phyloP scores from a whole-genome alignment of 2,329 filamentous ascomycete genomes.

The Aspergillus ruber region DNA sequence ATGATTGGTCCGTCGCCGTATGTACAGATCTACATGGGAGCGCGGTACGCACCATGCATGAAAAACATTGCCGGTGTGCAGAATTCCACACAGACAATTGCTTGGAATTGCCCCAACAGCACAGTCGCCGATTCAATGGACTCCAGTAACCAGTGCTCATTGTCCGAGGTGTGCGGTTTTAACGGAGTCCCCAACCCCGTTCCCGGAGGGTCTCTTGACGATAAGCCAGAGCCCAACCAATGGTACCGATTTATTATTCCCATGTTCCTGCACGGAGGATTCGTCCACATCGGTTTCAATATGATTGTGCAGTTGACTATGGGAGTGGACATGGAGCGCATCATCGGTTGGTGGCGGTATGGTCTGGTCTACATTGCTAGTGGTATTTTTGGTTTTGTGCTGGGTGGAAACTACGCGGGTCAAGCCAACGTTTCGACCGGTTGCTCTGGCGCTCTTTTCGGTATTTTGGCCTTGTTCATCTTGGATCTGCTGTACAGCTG shows the following conservation, averaged over 20 bases:
- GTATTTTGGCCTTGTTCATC: conserved; percentile 78
- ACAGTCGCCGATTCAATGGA: conserved; percentile 51
- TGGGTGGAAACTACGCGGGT: conserved; percentile 88
- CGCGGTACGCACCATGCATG: conserved; percentile 91
- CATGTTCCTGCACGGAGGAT: conserved; percentile 89
- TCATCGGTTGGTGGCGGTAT: conserved; percentile 83
- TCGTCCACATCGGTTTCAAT: conserved; percentile 96
- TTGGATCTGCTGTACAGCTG: conserved; percentile 92
- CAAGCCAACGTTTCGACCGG: conserved; percentile 77
- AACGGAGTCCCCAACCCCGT: conserved; percentile 64
- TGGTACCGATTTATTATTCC: conserved; percentile 96
- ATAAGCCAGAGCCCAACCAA: conserved; percentile 68
- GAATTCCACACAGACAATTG: conserved; percentile 25
- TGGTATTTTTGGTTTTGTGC: conserved; percentile 91
- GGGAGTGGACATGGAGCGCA: conserved; percentile 83
- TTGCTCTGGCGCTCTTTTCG: conserved; percentile 84
- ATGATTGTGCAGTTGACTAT: conserved; percentile 84
- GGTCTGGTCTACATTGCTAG: conserved; percentile 81
- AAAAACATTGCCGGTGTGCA: conserved; percentile 55
- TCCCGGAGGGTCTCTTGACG: conserved; percentile 43
- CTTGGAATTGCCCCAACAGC: conserved; percentile 76
- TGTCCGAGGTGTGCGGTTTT: conserved; percentile 81
- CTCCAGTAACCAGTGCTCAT: conserved; percentile 55
- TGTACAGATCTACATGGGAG: conserved; percentile 94
- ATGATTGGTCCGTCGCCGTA: conserved; percentile 94